phyloP scores from a whole-genome alignment of 768 basidiomycete species.

The Daedaleopsis nitida region DNA sequence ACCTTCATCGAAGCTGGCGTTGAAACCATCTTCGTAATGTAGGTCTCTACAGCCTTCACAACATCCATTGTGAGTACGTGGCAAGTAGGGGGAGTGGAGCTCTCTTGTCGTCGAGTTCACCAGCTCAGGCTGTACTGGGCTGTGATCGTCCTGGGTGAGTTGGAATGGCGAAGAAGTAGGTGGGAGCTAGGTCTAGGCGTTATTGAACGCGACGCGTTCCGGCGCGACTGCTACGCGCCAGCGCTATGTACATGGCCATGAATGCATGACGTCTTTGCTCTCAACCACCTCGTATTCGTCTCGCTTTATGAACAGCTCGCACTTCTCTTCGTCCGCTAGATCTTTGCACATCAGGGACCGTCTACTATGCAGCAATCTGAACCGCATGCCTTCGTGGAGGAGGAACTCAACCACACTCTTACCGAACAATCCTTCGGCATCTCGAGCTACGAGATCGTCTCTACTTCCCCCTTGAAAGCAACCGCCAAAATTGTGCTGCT shows the following conservation, averaged over 20 bases:
- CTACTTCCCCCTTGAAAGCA: constrained; percentile 47
- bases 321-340: background rate
- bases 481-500: constrained; percentile 55
- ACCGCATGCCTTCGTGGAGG: constrained; percentile 33
- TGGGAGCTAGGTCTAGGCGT: too few relatives aligned
- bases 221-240: background rate
- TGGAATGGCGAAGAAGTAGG: too few relatives aligned
- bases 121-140: background rate
- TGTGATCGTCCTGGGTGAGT: background rate
- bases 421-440: constrained; percentile 63
- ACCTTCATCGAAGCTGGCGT: constrained; percentile 93
- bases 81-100: background rate
- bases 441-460: constrained; percentile 43
- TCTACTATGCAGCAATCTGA: constrained; percentile 1
- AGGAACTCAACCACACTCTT: constrained; percentile 57
- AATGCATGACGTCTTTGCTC: background rate
- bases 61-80: constrained; percentile 72
- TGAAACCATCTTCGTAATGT: constrained; percentile 86
- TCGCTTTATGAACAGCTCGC: background rate
- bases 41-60: constrained; percentile 92
- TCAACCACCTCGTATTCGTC: background rate
- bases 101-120: background rate
- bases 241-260: too few relatives aligned
- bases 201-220: background rate
- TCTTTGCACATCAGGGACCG: background rate